Evolutionary conservation across 2,329 filamentous ascomycete genomes (phyloP).

Genomic region (Camillea tinctor): DNA sequence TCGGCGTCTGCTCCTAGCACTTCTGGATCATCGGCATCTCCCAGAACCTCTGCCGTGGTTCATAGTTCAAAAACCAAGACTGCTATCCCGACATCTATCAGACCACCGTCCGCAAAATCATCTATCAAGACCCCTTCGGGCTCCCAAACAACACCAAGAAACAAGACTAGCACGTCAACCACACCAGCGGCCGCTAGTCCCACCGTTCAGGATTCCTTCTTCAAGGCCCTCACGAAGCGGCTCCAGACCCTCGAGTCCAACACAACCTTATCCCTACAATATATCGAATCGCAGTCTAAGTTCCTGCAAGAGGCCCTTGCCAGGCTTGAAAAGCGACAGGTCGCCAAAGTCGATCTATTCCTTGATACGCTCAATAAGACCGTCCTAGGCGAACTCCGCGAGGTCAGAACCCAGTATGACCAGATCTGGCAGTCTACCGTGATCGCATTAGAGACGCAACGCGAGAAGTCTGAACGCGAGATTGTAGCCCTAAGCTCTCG

Average conservation of each 20-base stretch:
- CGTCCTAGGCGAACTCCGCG: constrained; percentile 76
- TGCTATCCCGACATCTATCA: constrained; percentile 27
- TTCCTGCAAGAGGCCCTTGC: constrained; percentile 85
- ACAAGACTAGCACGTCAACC: constrained; percentile 39
- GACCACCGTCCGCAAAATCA: constrained; percentile 27
- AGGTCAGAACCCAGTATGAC: constrained; percentile 83
- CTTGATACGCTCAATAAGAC: constrained; percentile 84
- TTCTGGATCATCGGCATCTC: constrained; percentile 11
- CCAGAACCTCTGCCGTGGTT: constrained; percentile 18
- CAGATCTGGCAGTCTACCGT: constrained; percentile 96
- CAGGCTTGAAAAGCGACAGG: constrained; percentile 82
- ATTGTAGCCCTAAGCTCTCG: constrained; percentile 77
- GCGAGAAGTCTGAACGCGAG: constrained; percentile 79
- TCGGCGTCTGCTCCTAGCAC: constrained; percentile 13
- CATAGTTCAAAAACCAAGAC: constrained; percentile 21
- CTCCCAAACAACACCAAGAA: constrained; percentile 29
- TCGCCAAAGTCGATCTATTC: constrained; percentile 79
- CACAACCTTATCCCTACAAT: constrained; percentile 87
- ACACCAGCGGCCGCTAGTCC: constrained; percentile 59
- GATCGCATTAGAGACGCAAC: constrained; percentile 84
- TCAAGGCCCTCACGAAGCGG: constrained; percentile 93
- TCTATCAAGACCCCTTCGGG: constrained; percentile 18
- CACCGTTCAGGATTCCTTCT: constrained; percentile 95
- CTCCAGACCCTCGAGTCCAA: constrained; percentile 89
- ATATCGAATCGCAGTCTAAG: constrained; percentile 93